Percentiles rank a stretch among this genome's conserved stretches.
Conservation (phyloP, 2,329 filamentous ascomycete species). For the Rhexocercosporidium sp. region DNA sequence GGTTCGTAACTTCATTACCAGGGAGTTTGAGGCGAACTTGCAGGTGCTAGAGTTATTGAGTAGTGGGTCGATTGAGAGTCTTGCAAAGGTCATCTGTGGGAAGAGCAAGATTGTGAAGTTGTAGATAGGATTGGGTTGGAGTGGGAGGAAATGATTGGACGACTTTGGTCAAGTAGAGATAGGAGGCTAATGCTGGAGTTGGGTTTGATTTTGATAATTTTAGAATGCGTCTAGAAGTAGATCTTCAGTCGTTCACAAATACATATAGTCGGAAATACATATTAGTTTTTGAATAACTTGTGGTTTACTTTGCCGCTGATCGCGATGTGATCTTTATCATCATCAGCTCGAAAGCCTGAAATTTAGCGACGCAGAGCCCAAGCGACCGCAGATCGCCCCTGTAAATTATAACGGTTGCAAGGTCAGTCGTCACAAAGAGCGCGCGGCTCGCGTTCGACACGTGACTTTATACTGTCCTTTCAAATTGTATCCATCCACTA, state of each 20-base stretch:
- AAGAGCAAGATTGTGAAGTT: conserved; percentile 44
- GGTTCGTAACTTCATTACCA: conserved; percentile 45
- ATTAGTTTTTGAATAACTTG: neutral
- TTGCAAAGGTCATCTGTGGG: conserved; percentile 53
- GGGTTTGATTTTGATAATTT: neutral
- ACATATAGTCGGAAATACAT: neutral
- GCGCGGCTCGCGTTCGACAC: no score
- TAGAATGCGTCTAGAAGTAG: conserved; percentile 9
- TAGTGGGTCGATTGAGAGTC: conserved; percentile 55
- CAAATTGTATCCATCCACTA: no score
- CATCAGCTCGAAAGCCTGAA: no score
- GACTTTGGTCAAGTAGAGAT: neutral
- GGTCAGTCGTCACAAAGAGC: no score
- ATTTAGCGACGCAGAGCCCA: no score
- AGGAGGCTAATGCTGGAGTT: neutral
- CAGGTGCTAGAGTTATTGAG: conserved; percentile 60
- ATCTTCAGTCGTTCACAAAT: conserved; percentile 4
- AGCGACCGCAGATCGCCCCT: no score
- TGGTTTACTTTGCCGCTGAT: neutral
- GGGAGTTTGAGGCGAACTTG: conserved; percentile 48
- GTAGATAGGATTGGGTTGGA: neutral
- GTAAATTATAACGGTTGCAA: no score
- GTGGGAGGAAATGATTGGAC: neutral
- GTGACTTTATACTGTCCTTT: no score
- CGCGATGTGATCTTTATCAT: neutral